Evolutionary conservation across 208 protist genomes (phyloP), one percentile per base, ranked within the genome.

Genomic region (Trypanosoma avium): DNA sequence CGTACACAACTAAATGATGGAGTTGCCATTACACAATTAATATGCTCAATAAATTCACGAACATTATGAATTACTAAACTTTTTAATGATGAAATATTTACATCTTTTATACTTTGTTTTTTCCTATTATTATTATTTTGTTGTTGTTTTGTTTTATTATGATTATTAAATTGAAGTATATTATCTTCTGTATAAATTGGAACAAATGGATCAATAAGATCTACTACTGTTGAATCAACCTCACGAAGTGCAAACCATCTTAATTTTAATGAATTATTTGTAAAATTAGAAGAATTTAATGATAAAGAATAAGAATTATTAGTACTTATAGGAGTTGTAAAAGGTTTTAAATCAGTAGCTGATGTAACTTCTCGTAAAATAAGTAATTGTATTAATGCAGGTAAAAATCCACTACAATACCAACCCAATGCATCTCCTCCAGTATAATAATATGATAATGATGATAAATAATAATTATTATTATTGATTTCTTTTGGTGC

Each of bases 381-480:
- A 1, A 64, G 15, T 19, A 30, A 21, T 7, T 64, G 59, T 13
- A 64, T 15, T 15, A 64, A 22, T 13, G 59, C 59, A 1, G 59
- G 59, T n/a, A 64, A 38, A 29, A 56, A 53, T 22, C 59, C 59
- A 27, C 48, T 17, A 27, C 59, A 49, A 15, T 64, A 64, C 59
- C 59, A 53, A 8, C 59, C 59, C 9, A 64, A 46, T 8, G 48
- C 48, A 42, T 64, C 59, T 30, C 30, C 33, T 6, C 59, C 59
- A 52, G 53, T 22, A 13, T 64, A 55, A 12, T n/a, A n/a, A n/a
- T n/a, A n/a, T n/a, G n/a, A n/a, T n/a, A n/a, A n/a, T n/a, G n/a
- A n/a, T n/a, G n/a, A n/a, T n/a, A n/a, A n/a, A n/a, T n/a, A n/a
- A n/a, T n/a, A n/a, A n/a, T n/a, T n/a, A n/a, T n/a, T n/a, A n/a